Percentiles rank a stretch among this genome's conserved stretches.
Evolutionary conservation across 2,329 filamentous ascomycete genomes (phyloP).

Genomic region (Aspergillus sp.): DNA sequence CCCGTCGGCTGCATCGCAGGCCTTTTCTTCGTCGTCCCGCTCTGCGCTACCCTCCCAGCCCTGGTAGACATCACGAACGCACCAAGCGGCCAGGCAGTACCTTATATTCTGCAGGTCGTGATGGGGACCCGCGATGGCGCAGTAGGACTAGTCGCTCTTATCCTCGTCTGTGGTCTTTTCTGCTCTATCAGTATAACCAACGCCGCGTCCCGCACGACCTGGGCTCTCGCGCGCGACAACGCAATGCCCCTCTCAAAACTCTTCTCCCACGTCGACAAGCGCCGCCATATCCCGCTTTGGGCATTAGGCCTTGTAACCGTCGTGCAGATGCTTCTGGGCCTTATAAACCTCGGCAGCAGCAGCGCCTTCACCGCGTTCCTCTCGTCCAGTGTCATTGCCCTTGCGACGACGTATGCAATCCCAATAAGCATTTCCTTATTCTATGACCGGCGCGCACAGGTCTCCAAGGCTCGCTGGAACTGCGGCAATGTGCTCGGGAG

Average conservation of each 20-base stretch:
- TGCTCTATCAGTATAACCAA: slow-evolving; percentile 36
- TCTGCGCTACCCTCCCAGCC: slow-evolving; percentile 40
- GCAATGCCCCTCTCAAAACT: slow-evolving; percentile 28
- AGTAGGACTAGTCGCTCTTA: slow-evolving; percentile 25
- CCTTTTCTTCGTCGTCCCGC: slow-evolving; percentile 38
- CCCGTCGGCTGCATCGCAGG: slow-evolving; percentile 38
- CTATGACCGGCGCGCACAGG: slow-evolving; percentile 45
- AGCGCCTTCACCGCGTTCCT: slow-evolving; percentile 52
- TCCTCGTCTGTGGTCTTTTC: slow-evolving; percentile 30
- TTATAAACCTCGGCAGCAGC: slow-evolving; percentile 51
- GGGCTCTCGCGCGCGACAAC: slow-evolving; percentile 29
- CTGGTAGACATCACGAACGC: slow-evolving; percentile 26
- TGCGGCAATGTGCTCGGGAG: slow-evolving; percentile 46
- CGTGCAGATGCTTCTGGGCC: slow-evolving; percentile 49
- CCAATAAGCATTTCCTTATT: slow-evolving; percentile 55
- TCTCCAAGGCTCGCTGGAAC: slow-evolving; percentile 51
- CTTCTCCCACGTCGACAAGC: slow-evolving; percentile 5
- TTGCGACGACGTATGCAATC: slow-evolving; percentile 57
- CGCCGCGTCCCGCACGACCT: slow-evolving; percentile 46
- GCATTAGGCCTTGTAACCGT: slow-evolving; percentile 46
- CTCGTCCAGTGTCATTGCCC: slow-evolving; percentile 57
- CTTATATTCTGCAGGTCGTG: slow-evolving; percentile 33
- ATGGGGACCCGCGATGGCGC: slow-evolving; percentile 28
- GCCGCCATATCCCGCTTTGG: slow-evolving; percentile 38
- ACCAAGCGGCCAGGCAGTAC: slow-evolving; percentile 35